A percentile compares a stretch with the other conserved stretches of the same genome.
These are phyloP conservation scores for Diplodia mutila DNA, from an alignment of 2,329 filamentous ascomycete species.

Conservation along the genomic window DNA sequence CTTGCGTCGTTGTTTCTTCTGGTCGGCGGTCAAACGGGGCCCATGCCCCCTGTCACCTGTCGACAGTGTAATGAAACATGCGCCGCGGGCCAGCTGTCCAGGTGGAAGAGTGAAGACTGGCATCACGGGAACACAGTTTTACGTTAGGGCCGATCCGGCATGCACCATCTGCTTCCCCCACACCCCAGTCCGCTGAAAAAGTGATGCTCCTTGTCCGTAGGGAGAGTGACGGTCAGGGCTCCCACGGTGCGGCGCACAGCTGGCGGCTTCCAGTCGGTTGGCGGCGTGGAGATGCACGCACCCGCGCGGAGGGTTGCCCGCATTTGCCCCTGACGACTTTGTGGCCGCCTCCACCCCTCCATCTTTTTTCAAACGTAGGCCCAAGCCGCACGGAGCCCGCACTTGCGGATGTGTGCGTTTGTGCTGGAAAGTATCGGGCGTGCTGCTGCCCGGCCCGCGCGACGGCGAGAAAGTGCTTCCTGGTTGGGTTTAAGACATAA, in stretches of 20 bases:
- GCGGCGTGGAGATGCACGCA: conserved; percentile 10
- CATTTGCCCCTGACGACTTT: conserved; percentile 18
- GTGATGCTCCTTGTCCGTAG: background rate
- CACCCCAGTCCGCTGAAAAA: background rate
- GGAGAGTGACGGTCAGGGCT: background rate
- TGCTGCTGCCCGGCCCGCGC: background rate
- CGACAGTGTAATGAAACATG: background rate
- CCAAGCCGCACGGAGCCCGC: background rate
- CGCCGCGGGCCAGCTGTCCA: background rate
- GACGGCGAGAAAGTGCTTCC: background rate
- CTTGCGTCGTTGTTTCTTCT: background rate
- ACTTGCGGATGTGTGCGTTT: conserved; percentile 8
- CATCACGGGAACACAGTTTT: conserved; percentile 12
- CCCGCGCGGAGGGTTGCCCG: conserved; percentile 3
- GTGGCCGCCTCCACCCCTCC: background rate
- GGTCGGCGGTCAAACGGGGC: background rate
- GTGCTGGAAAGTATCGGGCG: background rate
- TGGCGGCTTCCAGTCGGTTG: conserved; percentile 18
- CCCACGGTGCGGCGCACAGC: conserved; percentile 5
- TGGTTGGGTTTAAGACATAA: conserved; percentile 19
- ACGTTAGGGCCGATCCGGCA: background rate
- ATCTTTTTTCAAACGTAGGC: conserved; percentile 1
- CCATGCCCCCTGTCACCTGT: conserved; percentile 1
- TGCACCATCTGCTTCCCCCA: background rate
- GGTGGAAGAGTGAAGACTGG: background rate